Evolutionary conservation across 495 filamentous ascomycete genomes (phyloP).

Genomic region (Achaetomiella virescens): DNA sequence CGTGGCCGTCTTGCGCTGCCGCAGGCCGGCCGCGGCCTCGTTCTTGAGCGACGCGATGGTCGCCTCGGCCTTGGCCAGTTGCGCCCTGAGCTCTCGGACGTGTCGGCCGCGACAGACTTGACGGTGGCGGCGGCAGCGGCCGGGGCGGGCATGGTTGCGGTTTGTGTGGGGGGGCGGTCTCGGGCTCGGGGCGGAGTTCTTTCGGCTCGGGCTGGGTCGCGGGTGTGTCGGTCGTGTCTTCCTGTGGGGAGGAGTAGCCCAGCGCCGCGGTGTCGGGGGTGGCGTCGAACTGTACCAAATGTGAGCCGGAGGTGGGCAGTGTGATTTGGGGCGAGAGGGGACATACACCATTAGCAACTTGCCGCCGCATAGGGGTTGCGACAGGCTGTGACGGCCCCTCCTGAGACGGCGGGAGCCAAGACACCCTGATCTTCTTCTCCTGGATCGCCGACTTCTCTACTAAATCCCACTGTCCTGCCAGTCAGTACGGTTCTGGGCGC

Average conservation of each 20-base stretch:
- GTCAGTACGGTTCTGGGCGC: constrained; percentile 24
- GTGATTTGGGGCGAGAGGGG: background rate
- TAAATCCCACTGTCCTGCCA: constrained; percentile 56
- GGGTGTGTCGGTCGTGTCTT: constrained; percentile 15
- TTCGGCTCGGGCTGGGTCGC: constrained; percentile 32
- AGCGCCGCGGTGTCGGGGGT: constrained; percentile 27
- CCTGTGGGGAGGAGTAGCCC: constrained; percentile 26
- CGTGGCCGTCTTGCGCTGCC: constrained; percentile 59
- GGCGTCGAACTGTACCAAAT: constrained; percentile 21
- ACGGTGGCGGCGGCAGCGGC: constrained; percentile 40
- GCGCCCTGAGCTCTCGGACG: constrained; percentile 60
- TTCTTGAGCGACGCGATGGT: constrained; percentile 65
- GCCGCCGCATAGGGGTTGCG: constrained; percentile 24
- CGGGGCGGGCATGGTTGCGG: constrained; percentile 23
- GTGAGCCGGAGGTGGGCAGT: too few relatives aligned
- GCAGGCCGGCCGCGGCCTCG: constrained; percentile 56
- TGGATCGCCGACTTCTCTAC: constrained; percentile 70
- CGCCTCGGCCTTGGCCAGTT: constrained; percentile 70
- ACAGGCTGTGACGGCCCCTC: constrained; percentile 15
- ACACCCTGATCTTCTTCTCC: constrained; percentile 95
- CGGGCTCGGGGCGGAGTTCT: constrained; percentile 35
- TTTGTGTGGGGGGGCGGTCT: constrained; percentile 20
- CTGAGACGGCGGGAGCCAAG: constrained; percentile 53
- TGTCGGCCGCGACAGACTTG: constrained; percentile 32
- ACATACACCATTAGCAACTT: constrained; percentile 28